Evolutionary conservation across 1,284 basidiomycete species (phyloP).

Genomic region (Moesziomyces sp.): DNA sequence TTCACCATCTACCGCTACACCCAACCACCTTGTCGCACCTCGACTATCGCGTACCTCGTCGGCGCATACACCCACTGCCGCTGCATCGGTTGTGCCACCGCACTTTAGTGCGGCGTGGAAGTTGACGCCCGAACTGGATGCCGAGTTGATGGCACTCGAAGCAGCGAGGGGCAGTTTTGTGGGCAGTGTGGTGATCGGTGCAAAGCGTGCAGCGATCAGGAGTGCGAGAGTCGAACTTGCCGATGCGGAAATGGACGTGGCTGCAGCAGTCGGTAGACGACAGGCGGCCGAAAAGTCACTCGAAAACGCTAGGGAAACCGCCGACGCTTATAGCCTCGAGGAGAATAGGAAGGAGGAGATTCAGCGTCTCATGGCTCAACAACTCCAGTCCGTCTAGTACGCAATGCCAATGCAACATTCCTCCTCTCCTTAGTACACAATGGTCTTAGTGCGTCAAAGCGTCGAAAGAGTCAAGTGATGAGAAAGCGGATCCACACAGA

Average conservation of each 20-base stretch:
- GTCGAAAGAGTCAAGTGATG: no score
- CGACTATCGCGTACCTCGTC: conserved; percentile 37
- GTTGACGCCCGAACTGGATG: conserved; percentile 35
- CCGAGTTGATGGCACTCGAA: conserved; percentile 28
- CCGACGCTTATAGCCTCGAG: conserved; percentile 40
- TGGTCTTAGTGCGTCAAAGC: no score
- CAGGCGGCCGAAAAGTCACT: conserved; percentile 16
- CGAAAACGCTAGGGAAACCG: conserved; percentile 31
- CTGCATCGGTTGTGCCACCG: neutral
- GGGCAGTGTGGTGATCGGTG: conserved; percentile 12
- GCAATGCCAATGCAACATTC: no score
- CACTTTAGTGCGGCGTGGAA: conserved; percentile 20
- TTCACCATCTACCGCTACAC: conserved; percentile 22
- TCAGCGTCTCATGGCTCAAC: conserved; percentile 10
- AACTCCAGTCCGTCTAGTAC: conserved; percentile 9
- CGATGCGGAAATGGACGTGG: conserved; percentile 21
- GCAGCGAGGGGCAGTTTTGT: conserved; percentile 11
- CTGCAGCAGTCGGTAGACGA: neutral
- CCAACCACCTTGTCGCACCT: conserved; percentile 11
- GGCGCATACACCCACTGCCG: conserved; percentile 18
- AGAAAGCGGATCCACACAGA: no score
- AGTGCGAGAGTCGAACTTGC: neutral
- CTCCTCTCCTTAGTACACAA: no score
- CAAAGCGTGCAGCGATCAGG: conserved; percentile 5
- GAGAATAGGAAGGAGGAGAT: conserved; percentile 45